These are phyloP conservation scores for Coprinopsis cinerea DNA, from an alignment of 768 basidiomycete genomes.

Conservation along the genomic window DNA sequence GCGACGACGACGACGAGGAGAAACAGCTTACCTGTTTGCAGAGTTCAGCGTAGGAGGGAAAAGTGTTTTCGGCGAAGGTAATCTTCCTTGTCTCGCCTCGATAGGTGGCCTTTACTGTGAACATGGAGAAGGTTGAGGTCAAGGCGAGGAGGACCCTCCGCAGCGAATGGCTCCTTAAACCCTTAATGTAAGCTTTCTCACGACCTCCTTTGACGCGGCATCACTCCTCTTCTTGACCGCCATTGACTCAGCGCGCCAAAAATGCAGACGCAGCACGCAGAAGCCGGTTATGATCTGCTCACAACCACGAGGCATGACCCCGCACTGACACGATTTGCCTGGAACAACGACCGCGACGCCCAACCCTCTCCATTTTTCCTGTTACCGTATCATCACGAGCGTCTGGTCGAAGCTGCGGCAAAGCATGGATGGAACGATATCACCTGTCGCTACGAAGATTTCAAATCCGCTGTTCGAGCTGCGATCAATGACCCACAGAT, in stretches of 20 bases:
- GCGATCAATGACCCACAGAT: constrained; percentile 1
- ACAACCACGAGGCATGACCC: constrained; percentile 59
- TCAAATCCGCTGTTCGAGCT: constrained; percentile 11
- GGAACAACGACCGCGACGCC: constrained; percentile 52
- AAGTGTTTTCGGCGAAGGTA: constrained; percentile 45
- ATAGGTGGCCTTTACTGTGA: constrained; percentile 78
- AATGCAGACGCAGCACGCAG: too few relatives aligned
- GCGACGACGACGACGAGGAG: constrained; percentile 3
- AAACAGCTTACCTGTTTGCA: constrained; percentile 54
- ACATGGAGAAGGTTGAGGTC: constrained; percentile 57
- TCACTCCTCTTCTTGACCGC: not conserved
- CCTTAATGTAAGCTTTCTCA: not conserved
- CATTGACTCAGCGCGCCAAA: not conserved
- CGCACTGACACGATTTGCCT: constrained; percentile 34
- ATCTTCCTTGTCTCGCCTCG: constrained; percentile 63
- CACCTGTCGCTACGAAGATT: constrained; percentile 3
- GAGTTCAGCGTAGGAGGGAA: constrained; percentile 61
- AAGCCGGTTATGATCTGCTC: constrained; percentile 38
- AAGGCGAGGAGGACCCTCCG: constrained; percentile 16
- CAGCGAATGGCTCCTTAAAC: not conserved
- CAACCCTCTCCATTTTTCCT: constrained; percentile 56
- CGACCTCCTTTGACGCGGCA: not conserved
- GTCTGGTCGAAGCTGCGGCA: constrained; percentile 30
- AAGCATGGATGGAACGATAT: not conserved
- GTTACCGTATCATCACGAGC: constrained; percentile 53